Conservation (phyloP, 2,329 filamentous ascomycete species). For the Colletotrichum karsti region DNA sequence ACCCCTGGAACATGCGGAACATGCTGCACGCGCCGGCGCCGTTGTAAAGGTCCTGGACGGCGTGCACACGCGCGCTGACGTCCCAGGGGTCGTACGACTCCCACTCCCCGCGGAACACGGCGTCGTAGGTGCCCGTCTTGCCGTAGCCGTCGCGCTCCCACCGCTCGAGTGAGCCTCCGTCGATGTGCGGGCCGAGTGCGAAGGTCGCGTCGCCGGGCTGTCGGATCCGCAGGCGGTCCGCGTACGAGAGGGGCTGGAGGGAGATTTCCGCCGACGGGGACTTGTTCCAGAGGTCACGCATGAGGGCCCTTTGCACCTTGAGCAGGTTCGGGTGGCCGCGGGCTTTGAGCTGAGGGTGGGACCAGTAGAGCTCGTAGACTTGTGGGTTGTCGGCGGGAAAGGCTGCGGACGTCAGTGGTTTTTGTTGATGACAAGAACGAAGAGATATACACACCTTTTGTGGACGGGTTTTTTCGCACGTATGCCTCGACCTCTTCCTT, state of each 20-base stretch:
- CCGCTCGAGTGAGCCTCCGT: slow-evolving; percentile 78
- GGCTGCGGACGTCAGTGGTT: slow-evolving; percentile 45
- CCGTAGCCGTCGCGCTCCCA: slow-evolving; percentile 79
- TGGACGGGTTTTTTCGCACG: slow-evolving; percentile 68
- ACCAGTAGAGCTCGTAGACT: slow-evolving; percentile 83
- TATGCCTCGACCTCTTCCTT: slow-evolving; percentile 74
- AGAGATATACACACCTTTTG: slow-evolving; percentile 54
- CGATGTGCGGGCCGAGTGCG: slow-evolving; percentile 76
- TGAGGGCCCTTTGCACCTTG: slow-evolving; percentile 67
- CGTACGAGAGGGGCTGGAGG: slow-evolving; percentile 70
- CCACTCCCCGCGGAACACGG: slow-evolving; percentile 79
- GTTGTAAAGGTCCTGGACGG: slow-evolving; percentile 79
- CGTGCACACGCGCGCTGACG: slow-evolving; percentile 71
- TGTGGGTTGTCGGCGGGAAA: slow-evolving; percentile 74
- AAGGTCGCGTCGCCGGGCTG: slow-evolving; percentile 76
- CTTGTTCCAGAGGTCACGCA: slow-evolving; percentile 67
- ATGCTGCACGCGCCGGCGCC: slow-evolving; percentile 84
- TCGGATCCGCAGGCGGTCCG: slow-evolving; percentile 76
- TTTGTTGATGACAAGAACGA: neutral
- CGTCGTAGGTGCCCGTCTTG: slow-evolving; percentile 73
- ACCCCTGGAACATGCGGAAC: slow-evolving; percentile 91
- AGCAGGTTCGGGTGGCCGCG: slow-evolving; percentile 73
- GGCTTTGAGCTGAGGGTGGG: slow-evolving; percentile 71
- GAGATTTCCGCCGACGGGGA: slow-evolving; percentile 57
- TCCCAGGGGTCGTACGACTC: slow-evolving; percentile 87